Base-by-base conservation (phyloP, 345 rosid genomes). In the Excoecaria cochinchinensis region DNA sequence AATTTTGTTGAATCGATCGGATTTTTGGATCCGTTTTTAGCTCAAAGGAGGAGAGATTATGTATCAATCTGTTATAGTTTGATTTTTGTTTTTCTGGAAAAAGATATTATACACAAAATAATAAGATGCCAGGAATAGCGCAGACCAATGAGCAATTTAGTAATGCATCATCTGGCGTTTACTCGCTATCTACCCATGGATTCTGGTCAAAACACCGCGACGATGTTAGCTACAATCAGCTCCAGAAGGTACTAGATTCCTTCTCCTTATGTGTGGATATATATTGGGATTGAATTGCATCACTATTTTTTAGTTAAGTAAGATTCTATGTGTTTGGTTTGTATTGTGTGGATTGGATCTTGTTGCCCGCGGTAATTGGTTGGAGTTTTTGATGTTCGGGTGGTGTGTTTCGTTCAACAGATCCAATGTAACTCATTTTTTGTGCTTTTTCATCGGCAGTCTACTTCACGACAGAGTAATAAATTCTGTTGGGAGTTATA, bases 101-200 rank as follows among this genome's bases (percentile, higher is more conserved):
- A 59, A 44, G 15, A 44, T 12, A 38, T 19, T 46, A 71, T 16
- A 24, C 11, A 72, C 4, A 9, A 13, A 40, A 67, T 31, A n/a
- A 46, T 63, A 42, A 69, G 82, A 94, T 94, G 96, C 96, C 97
- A 38, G 94, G 94, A 87, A 84, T 92, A 84, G 84, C 92, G 73
- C 90, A 83, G 85, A 82, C 86, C 63, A 84, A 86, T 84, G 93
- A 91, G 61, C 89, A 85, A 76, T 89, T 80, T 78, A 55, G 82
- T 79, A 86, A 81, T 84, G 87, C 82, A 22, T 63, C 74, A 47
- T 77, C 77, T 36, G 66, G 64, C 77, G 57, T 55, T 24, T 78
- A 78, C 73, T 78, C 81, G 51, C 40, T 71, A 47, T 57, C 76
- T 14, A 75, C 89, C 67, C 87, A 82, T 82, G 90, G 90, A 46